These are phyloP conservation scores for Globisporangium splendens DNA, from an alignment of 352 stramenopile genomes.

Conservation along the genomic window DNA sequence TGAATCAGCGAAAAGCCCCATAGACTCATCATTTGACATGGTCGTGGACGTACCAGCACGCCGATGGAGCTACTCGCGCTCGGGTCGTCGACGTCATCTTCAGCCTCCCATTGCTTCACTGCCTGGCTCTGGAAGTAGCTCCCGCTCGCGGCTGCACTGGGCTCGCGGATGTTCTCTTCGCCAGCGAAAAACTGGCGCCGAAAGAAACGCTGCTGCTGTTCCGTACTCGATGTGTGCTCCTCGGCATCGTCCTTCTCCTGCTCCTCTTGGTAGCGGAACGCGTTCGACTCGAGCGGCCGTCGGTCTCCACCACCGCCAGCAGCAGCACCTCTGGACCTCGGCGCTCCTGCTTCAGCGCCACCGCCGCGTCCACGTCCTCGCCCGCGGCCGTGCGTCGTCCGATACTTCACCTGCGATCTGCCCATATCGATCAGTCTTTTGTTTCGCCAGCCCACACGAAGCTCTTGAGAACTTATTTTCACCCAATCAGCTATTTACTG, in stretches of 20 bases:
- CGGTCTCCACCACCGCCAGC: constrained; percentile 13
- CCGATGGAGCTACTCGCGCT: constrained; percentile 14
- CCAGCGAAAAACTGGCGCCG: constrained; percentile 61
- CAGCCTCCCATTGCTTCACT: constrained; percentile 67
- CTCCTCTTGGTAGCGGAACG: constrained; percentile 56
- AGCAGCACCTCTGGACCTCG: not conserved
- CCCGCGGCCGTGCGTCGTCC: constrained; percentile 47
- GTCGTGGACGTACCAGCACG: constrained; percentile 31
- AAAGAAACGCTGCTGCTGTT: not conserved
- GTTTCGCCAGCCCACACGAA: no score
- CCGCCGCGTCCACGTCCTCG: constrained; percentile 24
- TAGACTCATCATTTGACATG: not conserved
- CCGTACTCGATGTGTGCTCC: constrained; percentile 5
- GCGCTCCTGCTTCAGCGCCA: constrained; percentile 2
- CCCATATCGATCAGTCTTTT: constrained; percentile 35
- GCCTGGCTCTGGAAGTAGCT: constrained; percentile 60
- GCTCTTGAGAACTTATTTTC: no score
- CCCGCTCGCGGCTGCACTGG: constrained; percentile 23
- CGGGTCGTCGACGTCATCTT: constrained; percentile 21
- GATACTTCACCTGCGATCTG: constrained; percentile 67
- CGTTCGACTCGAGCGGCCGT: constrained; percentile 59
- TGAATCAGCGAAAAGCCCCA: no score
- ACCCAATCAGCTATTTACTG: no score
- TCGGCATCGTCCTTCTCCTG: constrained; percentile 20
- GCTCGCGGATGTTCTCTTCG: constrained; percentile 50